These are phyloP conservation scores for Magnusiomyces magnusii DNA, from an alignment of 1,139 yeast species.

Conservation along the genomic window DNA sequence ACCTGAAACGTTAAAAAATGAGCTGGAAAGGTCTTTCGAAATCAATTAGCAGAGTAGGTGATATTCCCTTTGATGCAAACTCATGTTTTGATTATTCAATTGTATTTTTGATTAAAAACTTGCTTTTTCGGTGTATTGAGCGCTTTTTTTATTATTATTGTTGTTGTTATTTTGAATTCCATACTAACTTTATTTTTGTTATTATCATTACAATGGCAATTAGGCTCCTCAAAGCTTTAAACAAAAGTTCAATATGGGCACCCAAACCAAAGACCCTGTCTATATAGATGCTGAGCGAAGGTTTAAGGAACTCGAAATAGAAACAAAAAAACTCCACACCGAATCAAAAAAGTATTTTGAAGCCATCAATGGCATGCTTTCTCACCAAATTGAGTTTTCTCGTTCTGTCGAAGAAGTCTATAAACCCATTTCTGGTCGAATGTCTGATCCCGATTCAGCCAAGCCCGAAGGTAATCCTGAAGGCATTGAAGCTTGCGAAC, in stretches of 20 bases:
- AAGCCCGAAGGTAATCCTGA: constrained; percentile 93
- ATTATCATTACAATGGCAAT: no score
- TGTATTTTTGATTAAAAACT: neutral
- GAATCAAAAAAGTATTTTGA: constrained; percentile 84
- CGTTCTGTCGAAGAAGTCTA: constrained; percentile 92
- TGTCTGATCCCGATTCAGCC: constrained; percentile 80
- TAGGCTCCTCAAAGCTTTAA: constrained; percentile 46
- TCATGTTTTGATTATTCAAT: neutral
- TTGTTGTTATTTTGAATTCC: no score
- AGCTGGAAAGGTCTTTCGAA: constrained; percentile 92
- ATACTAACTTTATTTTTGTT: no score
- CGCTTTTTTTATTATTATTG: neutral
- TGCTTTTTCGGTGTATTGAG: neutral
- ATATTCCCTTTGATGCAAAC: constrained; percentile 2
- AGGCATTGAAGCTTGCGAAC: constrained; percentile 91
- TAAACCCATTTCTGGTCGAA: constrained; percentile 89
- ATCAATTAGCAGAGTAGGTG: constrained; percentile 56
- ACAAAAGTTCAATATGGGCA: constrained; percentile 48
- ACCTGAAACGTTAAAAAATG: constrained; percentile 38
- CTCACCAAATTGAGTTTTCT: constrained; percentile 87
- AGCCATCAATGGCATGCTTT: constrained; percentile 90
- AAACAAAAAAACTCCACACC: constrained; percentile 81
- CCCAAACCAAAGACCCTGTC: constrained; percentile 75
- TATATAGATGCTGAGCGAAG: constrained; percentile 93
- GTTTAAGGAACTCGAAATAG: constrained; percentile 82